Conservation (phyloP, 169 alveolate genomes). For the Plasmodium blacklocki region DNA sequence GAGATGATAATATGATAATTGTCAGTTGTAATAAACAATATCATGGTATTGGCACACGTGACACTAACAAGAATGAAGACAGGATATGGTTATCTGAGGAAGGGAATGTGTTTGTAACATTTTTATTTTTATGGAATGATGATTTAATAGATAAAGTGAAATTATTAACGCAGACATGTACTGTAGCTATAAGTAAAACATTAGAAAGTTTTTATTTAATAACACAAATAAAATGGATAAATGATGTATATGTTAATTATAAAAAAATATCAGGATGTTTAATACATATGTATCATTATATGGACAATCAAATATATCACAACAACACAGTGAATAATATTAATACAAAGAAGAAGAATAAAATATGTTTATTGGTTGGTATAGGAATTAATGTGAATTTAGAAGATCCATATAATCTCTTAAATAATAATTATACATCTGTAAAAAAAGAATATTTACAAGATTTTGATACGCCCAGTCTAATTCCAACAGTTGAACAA, state of each 20-base stretch:
- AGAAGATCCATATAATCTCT: conserved; percentile 11
- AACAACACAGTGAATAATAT: neutral
- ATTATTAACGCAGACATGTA: conserved; percentile 75
- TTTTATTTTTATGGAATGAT: conserved; percentile 77
- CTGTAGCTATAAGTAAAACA: conserved; percentile 78
- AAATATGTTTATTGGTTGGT: conserved; percentile 51
- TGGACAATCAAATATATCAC: neutral
- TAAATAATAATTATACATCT: conserved; percentile 40
- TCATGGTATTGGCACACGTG: conserved; percentile 83
- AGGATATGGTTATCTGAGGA: conserved; percentile 78
- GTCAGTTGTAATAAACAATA: conserved; percentile 78
- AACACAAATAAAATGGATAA: conserved; percentile 80
- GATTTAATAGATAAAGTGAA: conserved; percentile 45
- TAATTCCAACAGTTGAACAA: conserved; percentile 37
- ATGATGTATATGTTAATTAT: conserved; percentile 77
- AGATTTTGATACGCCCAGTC: neutral
- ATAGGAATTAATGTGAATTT: conserved; percentile 44
- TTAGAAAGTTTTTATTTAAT: conserved; percentile 72
- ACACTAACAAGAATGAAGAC: conserved; percentile 50
- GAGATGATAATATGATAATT: conserved; percentile 40
- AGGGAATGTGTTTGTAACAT: conserved; percentile 76
- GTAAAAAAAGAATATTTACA: conserved; percentile 29
- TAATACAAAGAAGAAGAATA: neutral
- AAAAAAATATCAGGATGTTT: conserved; percentile 80
- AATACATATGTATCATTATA: conserved; percentile 14